Evolutionary conservation across 1,284 basidiomycete genomes (phyloP), one percentile per base, ranked within the genome.

Genomic region (Papiliotrema fonsecae): DNA sequence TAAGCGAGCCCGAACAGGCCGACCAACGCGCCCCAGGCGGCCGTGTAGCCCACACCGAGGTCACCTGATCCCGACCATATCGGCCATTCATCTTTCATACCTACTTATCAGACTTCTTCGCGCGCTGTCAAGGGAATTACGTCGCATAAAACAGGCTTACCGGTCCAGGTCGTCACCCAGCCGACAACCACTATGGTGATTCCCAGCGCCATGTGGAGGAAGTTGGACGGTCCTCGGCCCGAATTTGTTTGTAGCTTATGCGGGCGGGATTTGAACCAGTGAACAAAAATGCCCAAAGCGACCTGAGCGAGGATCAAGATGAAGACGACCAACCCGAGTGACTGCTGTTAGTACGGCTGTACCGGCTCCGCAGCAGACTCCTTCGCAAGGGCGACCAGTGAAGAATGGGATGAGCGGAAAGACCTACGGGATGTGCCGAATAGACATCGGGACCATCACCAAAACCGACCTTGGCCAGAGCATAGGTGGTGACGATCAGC

Each of bases 241-340:
- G 58, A 55, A 24, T 54, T 47, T 0, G 58, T 57, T 36, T 55
- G 55, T 28, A 60, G 52, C 10, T 47, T 49, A 24, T 47, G 38
- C 22, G 32, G 19, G 18, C 21, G 47, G 40, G n/a, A 47, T 41
- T 40, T 57, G 51, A 51, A 57, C 49, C 69, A 80, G 64, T 87
- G 85, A 47, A 84, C 80, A 50, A 82, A 55, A 3, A 77, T 75
- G 3, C 85, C 85, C 9, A 85, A 64, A 1, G 63, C 56, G 54
- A 78, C 73, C 67, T 88, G 85, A 11, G 77, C 47, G 44, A 82
- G 35, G 60, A 84, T 82, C n/a, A 87, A 70, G 37, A 77, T 74
- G 52, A 86, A 79, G 36, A 87, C 68, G 6, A 76, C 77, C 39
- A 82, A 63, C 27, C 85, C 85, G 58, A 78, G 76, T 70, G 75